Conservation (phyloP, 225 moss, liverwort and hornwort genomes). For the Pseudoscleropodium purum region DNA sequence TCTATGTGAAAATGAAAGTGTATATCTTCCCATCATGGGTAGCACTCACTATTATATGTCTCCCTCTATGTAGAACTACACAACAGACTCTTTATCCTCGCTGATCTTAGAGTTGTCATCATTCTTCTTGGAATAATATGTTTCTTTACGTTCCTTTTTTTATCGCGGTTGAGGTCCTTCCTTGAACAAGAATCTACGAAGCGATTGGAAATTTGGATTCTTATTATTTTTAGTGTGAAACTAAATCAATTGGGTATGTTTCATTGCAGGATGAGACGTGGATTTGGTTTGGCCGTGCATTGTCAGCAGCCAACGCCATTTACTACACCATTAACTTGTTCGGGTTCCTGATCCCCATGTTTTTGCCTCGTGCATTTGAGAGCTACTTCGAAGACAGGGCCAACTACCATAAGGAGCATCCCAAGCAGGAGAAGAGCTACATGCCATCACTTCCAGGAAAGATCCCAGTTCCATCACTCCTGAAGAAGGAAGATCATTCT, state of each 20-base stretch:
- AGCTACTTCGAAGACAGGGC: constrained; percentile 45
- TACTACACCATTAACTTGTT: constrained; percentile 57
- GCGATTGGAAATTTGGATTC: too few species aligned
- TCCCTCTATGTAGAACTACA: too few species aligned
- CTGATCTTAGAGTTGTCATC: neutral
- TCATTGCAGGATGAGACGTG: constrained; percentile 40
- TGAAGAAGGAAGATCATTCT: constrained; percentile 11
- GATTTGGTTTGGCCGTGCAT: constrained; percentile 51
- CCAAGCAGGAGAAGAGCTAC: constrained; percentile 26
- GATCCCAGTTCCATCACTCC: constrained; percentile 26
- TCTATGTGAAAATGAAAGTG: neutral
- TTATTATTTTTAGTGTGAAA: neutral
- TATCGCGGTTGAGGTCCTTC: neutral
- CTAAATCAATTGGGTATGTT: neutral
- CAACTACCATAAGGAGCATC: constrained; percentile 33
- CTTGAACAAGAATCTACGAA: neutral
- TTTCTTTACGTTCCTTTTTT: too few species aligned
- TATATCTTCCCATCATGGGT: too few species aligned
- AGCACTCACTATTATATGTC: neutral
- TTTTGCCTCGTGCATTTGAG: constrained; percentile 60
- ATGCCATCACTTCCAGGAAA: constrained; percentile 11
- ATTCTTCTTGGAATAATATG: neutral
- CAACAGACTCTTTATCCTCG: neutral
- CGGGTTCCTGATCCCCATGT: constrained; percentile 53
- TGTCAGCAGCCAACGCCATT: constrained; percentile 49